Evolutionary conservation across 306 rosid genomes (phyloP).

Genomic region (Pyrus communis): DNA sequence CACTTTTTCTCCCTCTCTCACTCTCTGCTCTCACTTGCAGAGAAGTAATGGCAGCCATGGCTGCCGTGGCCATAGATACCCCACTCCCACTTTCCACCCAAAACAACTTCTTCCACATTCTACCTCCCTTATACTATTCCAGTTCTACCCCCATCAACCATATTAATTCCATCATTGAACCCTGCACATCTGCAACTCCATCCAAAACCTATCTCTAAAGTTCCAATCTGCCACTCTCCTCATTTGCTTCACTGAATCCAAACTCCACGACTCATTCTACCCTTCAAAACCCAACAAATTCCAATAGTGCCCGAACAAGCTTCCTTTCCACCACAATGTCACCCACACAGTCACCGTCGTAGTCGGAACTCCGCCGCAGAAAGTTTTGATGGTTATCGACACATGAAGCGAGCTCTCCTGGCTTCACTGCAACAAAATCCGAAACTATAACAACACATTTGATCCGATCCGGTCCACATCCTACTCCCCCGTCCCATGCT

Average conservation of each 20-base stretch:
- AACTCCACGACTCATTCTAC: conserved; percentile 31
- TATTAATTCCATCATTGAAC: conserved; percentile 25
- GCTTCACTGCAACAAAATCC: too few relatives aligned
- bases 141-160: not conserved
- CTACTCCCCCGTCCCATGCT: too few relatives aligned
- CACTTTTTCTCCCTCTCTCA: too few relatives aligned
- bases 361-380: conserved; percentile 88
- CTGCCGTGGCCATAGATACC: not conserved
- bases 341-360: conserved; percentile 58
- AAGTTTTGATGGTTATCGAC: conserved; percentile 72
- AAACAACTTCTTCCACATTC: not conserved
- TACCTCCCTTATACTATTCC: not conserved
- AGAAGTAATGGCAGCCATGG: too few relatives aligned
- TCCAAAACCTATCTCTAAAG: conserved; percentile 16
- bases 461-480: too few relatives aligned
- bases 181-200: conserved; percentile 11
- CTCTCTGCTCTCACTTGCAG: too few relatives aligned
- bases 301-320: conserved; percentile 57
- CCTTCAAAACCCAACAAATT: conserved; percentile 58
- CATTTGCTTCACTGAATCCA: not conserved
- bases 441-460: too few relatives aligned
- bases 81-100: not conserved
- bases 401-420: conserved; percentile 42
- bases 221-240: not conserved
- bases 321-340: conserved; percentile 69